Evolutionary conservation across 2,329 filamentous ascomycete species (phyloP).

Genomic region (Trichoderma sp.): DNA sequence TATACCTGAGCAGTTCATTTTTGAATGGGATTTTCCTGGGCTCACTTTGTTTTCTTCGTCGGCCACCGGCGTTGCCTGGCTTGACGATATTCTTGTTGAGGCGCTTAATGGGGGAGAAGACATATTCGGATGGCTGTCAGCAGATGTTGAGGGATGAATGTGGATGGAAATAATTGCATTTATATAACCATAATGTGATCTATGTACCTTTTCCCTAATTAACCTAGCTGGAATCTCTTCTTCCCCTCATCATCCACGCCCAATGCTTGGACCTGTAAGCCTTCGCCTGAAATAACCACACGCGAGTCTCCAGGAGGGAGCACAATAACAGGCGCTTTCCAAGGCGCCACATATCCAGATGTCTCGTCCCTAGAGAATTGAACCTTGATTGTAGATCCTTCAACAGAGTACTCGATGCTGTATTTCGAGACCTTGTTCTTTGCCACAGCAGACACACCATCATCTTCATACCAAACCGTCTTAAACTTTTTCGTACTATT

Average conservation of each 20-base stretch:
- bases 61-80: constrained; percentile 35
- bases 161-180: too few relatives aligned
- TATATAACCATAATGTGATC: neutral
- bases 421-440: constrained; percentile 43
- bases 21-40: constrained; percentile 62
- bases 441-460: constrained; percentile 41
- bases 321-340: constrained; percentile 41
- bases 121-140: constrained; percentile 26
- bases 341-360: constrained; percentile 42
- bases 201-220: neutral
- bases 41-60: constrained; percentile 48
- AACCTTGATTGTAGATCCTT: constrained; percentile 34
- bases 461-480: constrained; percentile 45
- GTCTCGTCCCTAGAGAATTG: constrained; percentile 39
- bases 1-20: constrained; percentile 58
- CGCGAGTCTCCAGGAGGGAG: constrained; percentile 41
- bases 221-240: constrained; percentile 32
- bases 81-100: constrained; percentile 35
- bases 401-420: constrained; percentile 37
- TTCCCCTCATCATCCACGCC: constrained; percentile 33
- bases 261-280: constrained; percentile 26
- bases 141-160: neutral
- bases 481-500: constrained; percentile 36
- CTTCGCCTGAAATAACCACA: constrained; percentile 28
- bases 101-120: constrained; percentile 35